Base-by-base conservation (phyloP, 208 protist species). In the Trypanosoma brucei region DNA sequence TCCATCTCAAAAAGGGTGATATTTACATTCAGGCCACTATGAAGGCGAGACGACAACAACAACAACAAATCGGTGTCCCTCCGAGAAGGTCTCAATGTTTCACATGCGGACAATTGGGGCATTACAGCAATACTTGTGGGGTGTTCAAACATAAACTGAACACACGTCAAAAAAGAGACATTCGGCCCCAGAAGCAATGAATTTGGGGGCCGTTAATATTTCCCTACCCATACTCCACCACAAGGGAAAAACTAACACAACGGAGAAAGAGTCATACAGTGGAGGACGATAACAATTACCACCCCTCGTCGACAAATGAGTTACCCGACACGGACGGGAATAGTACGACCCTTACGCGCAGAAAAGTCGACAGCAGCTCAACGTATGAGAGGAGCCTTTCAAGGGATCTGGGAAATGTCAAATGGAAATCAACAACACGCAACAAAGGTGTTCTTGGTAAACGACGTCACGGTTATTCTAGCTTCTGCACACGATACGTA, bases 401-500 rank as follows among this genome's bases (percentile, higher is more conserved):
- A 46, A 6, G 42, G 42, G 42, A 46, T 6, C 42, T 46, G 6
- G 42, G 42, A 46, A 11, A 46, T 6, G 11, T 46, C 42, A 46
- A 46, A 14, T 14, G 7, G 53, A 40, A 40, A 40, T 57, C 11
- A n/a, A 57, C 13, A 34, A 33, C 14, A 33, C 0, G 11, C 53
- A 40, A n/a, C 7, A 22, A 22, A 22, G 22, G 22, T 22, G 33
- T 8, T 34, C 6, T 34, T 14, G 56, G 56, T 8, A 6, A n/a
- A 14, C 8, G 37, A 42, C 6, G 56, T 22, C 11, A 14, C 7
- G 2, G 59, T 33, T 9, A 44, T 54, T 40, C 45, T 35, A 4
- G 46, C 59, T 4, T 33, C 45, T 2, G 3, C 46, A n/a, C 8
- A 63, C 59, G 1, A 54, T 30, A 2, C 59, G 33, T 63, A 54